A percentile compares a stretch with the other conserved stretches of the same genome.
Evolutionary conservation across 2,329 filamentous ascomycete species (phyloP).

Genomic region (Trichoderma brevicompactum): DNA sequence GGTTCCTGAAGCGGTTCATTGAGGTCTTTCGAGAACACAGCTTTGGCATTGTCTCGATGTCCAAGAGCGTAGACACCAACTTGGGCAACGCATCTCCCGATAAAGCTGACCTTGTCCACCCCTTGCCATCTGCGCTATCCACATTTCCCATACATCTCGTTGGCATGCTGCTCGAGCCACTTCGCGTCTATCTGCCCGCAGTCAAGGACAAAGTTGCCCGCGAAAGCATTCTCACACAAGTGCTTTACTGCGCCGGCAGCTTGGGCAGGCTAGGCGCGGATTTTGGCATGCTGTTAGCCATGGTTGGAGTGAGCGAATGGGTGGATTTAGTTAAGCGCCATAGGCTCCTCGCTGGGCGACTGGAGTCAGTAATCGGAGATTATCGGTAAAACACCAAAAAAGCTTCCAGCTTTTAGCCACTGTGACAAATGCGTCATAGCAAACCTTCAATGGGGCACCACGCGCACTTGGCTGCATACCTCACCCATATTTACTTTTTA

Average conservation of each 20-base stretch:
- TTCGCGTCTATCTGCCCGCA: conserved; percentile 77
- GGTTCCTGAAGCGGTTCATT: conserved; percentile 92
- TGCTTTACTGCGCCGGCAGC: conserved; percentile 90
- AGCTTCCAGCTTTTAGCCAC: neutral
- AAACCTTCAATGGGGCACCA: neutral
- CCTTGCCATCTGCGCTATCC: conserved; percentile 74
- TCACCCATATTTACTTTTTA: neutral
- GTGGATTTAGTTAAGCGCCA: conserved; percentile 88
- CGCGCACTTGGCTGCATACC: neutral
- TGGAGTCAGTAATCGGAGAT: conserved; percentile 70
- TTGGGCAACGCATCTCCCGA: conserved; percentile 34
- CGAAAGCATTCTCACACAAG: conserved; percentile 89
- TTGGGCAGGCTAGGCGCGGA: conserved; percentile 88
- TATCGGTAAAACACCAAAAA: conserved; percentile 40
- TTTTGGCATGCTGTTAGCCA: conserved; percentile 84
- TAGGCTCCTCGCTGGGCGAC: conserved; percentile 76
- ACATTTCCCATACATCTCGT: conserved; percentile 86
- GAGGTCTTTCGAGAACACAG: conserved; percentile 98
- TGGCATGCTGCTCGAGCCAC: conserved; percentile 76
- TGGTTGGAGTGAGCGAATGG: conserved; percentile 69
- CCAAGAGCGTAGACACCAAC: conserved; percentile 73
- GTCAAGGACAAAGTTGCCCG: conserved; percentile 78
- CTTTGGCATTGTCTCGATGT: conserved; percentile 94
- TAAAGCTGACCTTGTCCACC: conserved; percentile 49
- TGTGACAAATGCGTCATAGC: conserved; percentile 20